Evolutionary conservation across 768 basidiomycete species (phyloP).

Genomic region (Rhodotorula babjevae): DNA sequence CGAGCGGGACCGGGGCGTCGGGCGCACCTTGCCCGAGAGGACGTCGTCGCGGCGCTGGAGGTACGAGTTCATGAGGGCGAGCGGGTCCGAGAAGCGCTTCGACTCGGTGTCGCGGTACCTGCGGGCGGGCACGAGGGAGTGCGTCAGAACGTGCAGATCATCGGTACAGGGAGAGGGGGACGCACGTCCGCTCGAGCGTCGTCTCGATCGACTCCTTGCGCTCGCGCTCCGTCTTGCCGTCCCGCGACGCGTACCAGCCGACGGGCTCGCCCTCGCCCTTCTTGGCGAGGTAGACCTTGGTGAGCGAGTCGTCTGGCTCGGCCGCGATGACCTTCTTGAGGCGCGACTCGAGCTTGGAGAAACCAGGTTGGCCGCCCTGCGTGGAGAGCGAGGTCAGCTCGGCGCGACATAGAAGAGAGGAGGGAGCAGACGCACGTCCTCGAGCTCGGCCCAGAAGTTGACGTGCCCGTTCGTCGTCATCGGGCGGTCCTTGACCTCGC

Average conservation of each 20-base stretch:
- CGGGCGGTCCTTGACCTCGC: conserved; percentile 5
- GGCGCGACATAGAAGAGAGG: no score
- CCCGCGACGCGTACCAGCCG: conserved; percentile 32
- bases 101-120: conserved; percentile 41
- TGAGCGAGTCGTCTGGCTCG: conserved; percentile 10
- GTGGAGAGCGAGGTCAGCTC: neutral
- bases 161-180: no score
- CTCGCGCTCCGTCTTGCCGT: conserved; percentile 33
- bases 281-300: conserved; percentile 36
- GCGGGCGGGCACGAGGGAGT: neutral
- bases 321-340: conserved; percentile 11
- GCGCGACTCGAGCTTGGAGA: neutral
- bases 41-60: conserved; percentile 37
- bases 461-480: conserved; percentile 24
- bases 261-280: conserved; percentile 27
- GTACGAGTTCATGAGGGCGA: conserved; percentile 41
- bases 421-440: conserved; percentile 6
- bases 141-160: no score
- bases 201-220: conserved; percentile 27
- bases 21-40: conserved; percentile 13
- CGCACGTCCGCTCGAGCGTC: conserved; percentile 33
- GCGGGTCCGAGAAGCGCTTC: conserved; percentile 39
- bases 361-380: neutral
- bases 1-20: neutral
- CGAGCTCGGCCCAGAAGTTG: conserved; percentile 38